phyloP scores from a whole-genome alignment of 2,329 filamentous ascomycete species.

The Sporothrix euskadiensis region DNA sequence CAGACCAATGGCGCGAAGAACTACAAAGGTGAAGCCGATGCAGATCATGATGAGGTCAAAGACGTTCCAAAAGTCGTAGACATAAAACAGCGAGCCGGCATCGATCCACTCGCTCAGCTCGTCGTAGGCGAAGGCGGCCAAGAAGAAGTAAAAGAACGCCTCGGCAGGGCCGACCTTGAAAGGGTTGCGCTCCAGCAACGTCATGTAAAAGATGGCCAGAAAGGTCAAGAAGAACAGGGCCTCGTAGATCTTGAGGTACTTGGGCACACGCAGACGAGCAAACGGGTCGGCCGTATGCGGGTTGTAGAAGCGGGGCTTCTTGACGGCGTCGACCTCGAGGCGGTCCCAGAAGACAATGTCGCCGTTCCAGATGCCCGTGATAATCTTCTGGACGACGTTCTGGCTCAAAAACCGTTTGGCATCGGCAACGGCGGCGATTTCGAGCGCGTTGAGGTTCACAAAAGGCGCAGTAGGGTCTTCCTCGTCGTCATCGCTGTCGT shows the following conservation, averaged over 20 bases:
- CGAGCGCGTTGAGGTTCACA: constrained; percentile 77
- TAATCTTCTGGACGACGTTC: constrained; percentile 75
- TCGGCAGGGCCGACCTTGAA: constrained; percentile 68
- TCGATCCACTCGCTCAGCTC: constrained; percentile 83
- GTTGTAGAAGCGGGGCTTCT: constrained; percentile 77
- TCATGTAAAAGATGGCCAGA: constrained; percentile 79
- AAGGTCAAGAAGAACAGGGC: constrained; percentile 77
- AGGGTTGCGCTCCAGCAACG: constrained; percentile 72
- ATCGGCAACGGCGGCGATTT: constrained; percentile 78
- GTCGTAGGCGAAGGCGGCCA: constrained; percentile 84
- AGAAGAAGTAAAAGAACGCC: constrained; percentile 77
- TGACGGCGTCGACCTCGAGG: constrained; percentile 70
- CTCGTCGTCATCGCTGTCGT: constrained; percentile 49
- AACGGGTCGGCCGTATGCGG: constrained; percentile 66
- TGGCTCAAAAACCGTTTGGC: constrained; percentile 85
- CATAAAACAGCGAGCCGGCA: constrained; percentile 83
- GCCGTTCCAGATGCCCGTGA: constrained; percentile 82
- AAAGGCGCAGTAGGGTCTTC: constrained; percentile 71
- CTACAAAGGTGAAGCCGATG: constrained; percentile 54
- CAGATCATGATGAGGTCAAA: constrained; percentile 73
- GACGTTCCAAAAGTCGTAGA: constrained; percentile 78
- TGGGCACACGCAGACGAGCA: constrained; percentile 73
- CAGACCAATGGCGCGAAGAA: constrained; percentile 67
- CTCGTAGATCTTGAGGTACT: constrained; percentile 83
- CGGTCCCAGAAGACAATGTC: constrained; percentile 86